Evolutionary conservation across 495 filamentous ascomycete species (phyloP).

Genomic region (Platismatia glauca): DNA sequence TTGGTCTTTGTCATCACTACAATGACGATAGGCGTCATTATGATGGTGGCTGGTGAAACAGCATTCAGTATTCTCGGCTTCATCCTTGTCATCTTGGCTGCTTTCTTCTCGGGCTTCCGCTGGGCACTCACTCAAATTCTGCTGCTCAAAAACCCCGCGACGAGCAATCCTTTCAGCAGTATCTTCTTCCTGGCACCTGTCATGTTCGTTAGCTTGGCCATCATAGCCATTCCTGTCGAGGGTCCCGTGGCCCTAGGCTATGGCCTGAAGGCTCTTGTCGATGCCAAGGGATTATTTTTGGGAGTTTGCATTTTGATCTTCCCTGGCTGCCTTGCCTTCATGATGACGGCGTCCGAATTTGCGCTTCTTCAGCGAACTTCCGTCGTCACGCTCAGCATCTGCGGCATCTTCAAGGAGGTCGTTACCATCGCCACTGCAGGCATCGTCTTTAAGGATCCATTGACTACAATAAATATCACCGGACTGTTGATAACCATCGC

Average conservation of each 20-base stretch:
- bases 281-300: slow-evolving; percentile 52
- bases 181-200: slow-evolving; percentile 95
- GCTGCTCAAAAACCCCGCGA: slow-evolving; percentile 87
- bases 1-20: slow-evolving; percentile 79
- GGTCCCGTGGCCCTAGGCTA: slow-evolving; percentile 56
- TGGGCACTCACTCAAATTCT: slow-evolving; percentile 97
- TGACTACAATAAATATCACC: slow-evolving; percentile 81
- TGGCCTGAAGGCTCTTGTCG: slow-evolving; percentile 53
- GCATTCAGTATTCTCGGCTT: slow-evolving; percentile 85
- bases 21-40: slow-evolving; percentile 92
- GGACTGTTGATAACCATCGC: slow-evolving; percentile 81
- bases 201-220: slow-evolving; percentile 80
- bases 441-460: slow-evolving; percentile 76
- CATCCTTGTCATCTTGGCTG: slow-evolving; percentile 79
- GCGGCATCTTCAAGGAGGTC: slow-evolving; percentile 98
- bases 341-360: slow-evolving; percentile 96
- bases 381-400: slow-evolving; percentile 92
- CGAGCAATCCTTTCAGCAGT: slow-evolving; percentile 90
- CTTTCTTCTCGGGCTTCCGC: slow-evolving; percentile 93
- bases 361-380: slow-evolving; percentile 89
- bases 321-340: slow-evolving; percentile 83
- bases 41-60: slow-evolving; percentile 99
- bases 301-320: slow-evolving; percentile 65
- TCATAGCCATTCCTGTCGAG: slow-evolving; percentile 80
- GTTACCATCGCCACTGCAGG: slow-evolving; percentile 89